Evolutionary conservation across 73 alveolate genomes (phyloP), one percentile per base, ranked within the genome.

Genomic region (Tetrahymena borealis): DNA sequence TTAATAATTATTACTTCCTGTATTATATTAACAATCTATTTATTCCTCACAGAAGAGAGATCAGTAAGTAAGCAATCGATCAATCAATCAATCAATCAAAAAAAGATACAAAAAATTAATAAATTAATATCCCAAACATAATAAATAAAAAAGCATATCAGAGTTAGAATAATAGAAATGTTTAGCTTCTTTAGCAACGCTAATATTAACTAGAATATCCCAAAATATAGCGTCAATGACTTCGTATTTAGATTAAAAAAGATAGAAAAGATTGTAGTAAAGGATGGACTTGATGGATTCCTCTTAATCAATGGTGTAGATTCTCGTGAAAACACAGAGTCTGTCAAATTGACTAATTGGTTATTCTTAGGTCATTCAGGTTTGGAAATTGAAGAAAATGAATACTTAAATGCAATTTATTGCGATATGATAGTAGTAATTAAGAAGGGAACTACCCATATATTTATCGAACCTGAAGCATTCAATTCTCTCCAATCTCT

Each of bases 271-370:
- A 60, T 60, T 60, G 85, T 60, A 60, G 85, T 60, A 6, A 60
- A 60, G 85, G 85, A 60, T 24, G 85, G 85, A 24, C 9, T 60
- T 3, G 85, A 60, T 28, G 85, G 85, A 60, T 60, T 60, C 28
- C 85, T 60, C 85, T 60, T 60, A 35, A 20, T 60, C 3, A 60
- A 60, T n/a, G 85, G 85, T 24, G 85, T 40, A 40, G 79, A 92
- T 13, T 93, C 95, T 16, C 90, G 78, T 40, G 95, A 93, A 90
- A 93, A 93, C 39, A 41, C 90, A 20, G 93, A 93, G 78, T 93
- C 78, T 40, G 91, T 40, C 18, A 79, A 93, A 93, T 93, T 85
- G 36, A 93, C 91, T 60, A 93, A 93, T 93, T 93, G 95, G 95
- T 28, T 93, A 32, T 93, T 85, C 79, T 36, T 93, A 18, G 93